Conservation (phyloP, 1,139 yeast genomes). For the Geotrichum citri-aurantii region DNA sequence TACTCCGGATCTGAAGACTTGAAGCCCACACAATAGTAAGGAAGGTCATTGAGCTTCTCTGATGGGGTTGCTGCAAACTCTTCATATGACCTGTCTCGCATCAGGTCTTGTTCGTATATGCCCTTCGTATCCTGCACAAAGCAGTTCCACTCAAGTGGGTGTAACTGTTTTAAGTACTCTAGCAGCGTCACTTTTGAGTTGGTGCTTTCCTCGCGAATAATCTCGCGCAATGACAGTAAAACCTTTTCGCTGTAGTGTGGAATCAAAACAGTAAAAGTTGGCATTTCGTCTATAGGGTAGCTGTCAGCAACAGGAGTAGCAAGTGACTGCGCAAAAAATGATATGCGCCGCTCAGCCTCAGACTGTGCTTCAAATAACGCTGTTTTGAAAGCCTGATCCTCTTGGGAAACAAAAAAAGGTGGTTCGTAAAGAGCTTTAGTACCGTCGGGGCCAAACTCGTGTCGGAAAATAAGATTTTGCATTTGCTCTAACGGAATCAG, state of each 20-base stretch:
- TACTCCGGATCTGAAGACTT: conserved; percentile 56
- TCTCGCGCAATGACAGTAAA: conserved; percentile 56
- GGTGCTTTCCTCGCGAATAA: conserved; percentile 54
- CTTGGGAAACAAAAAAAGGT: conserved; percentile 67
- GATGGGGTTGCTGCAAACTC: conserved; percentile 17
- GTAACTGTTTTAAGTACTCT: conserved; percentile 66
- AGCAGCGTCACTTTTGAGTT: conserved; percentile 60
- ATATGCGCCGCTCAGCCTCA: conserved; percentile 75
- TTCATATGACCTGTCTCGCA: conserved; percentile 18
- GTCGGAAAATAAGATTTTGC: conserved; percentile 46
- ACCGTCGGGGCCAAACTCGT: conserved; percentile 39
- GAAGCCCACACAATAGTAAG: conserved; percentile 68
- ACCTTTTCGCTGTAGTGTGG: conserved; percentile 84
- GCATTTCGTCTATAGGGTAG: conserved; percentile 65
- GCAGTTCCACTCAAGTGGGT: conserved; percentile 68
- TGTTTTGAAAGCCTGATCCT: conserved; percentile 45
- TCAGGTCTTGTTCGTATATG: conserved; percentile 19
- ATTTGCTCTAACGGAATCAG: conserved; percentile 68
- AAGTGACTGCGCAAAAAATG: conserved; percentile 83
- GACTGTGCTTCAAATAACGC: conserved; percentile 49
- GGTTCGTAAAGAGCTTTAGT: conserved; percentile 44
- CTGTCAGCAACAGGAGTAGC: conserved; percentile 76
- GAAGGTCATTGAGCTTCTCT: conserved; percentile 44
- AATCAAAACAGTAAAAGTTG: conserved; percentile 73
- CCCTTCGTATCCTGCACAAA: conserved; percentile 52